Percentiles rank a stretch among this genome's conserved stretches.
phyloP scores from a whole-genome alignment of 225 moss, liverwort and hornwort genomes.

The Neckera pumila region DNA sequence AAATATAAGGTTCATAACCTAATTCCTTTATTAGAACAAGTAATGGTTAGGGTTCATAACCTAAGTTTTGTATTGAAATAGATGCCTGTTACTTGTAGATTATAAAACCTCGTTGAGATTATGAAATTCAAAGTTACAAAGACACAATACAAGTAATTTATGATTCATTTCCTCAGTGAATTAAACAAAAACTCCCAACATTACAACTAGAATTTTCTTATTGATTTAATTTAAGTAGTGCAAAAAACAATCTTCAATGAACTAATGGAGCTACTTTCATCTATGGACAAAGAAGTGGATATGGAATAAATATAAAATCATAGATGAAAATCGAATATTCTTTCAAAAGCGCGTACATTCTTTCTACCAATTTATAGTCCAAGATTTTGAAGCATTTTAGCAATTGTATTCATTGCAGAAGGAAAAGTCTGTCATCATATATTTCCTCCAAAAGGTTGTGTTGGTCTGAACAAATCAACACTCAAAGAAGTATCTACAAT shows the following conservation, averaged over 20 bases:
- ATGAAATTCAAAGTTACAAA: neutral
- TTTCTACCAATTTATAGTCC: rapidly evolving
- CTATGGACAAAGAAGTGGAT: no score
- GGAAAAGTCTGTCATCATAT: neutral
- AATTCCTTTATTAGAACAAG: neutral
- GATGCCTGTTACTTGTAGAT: neutral
- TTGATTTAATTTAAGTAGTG: neutral
- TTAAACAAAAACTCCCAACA: neutral
- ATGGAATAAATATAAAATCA: neutral
- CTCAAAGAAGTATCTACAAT: neutral
- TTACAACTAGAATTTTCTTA: rapidly evolving
- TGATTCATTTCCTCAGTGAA: neutral
- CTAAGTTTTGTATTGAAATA: neutral
- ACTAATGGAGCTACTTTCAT: neutral
- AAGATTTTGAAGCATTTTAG: neutral
- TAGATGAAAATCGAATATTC: neutral
- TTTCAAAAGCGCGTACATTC: neutral
- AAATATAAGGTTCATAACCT: no score
- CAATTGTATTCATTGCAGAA: neutral
- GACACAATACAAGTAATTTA: rapidly evolving
- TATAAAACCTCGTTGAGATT: neutral
- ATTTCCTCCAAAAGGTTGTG: neutral
- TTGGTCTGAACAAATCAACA: rapidly evolving
- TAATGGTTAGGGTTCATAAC: rapidly evolving
- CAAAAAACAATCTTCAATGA: neutral